phyloP scores from a whole-genome alignment of 2,329 filamentous ascomycete genomes.

The Fusarium sp. region DNA sequence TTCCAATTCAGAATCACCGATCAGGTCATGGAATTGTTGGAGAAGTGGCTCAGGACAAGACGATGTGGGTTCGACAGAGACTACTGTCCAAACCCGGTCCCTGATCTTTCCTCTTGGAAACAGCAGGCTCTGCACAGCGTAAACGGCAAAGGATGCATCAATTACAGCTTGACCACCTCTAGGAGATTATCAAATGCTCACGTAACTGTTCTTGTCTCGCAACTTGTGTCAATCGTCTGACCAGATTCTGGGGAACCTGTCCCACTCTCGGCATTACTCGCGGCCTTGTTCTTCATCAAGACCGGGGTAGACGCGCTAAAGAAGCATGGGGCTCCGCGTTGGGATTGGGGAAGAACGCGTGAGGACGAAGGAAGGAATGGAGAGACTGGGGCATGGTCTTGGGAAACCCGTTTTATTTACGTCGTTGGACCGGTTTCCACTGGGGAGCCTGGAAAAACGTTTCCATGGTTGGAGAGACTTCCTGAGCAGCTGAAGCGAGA shows the following conservation, averaged over 20 bases:
- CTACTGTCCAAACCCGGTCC: background rate
- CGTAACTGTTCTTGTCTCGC: background rate
- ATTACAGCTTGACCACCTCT: background rate
- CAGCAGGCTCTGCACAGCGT: background rate
- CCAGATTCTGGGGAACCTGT: background rate
- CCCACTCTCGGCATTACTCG: slow-evolving; percentile 3
- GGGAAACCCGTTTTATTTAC: background rate
- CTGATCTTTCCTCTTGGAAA: background rate
- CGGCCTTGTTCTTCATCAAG: background rate
- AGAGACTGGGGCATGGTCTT: background rate
- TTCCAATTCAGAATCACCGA: background rate
- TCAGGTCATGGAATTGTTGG: background rate
- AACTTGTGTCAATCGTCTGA: slow-evolving; percentile 2
- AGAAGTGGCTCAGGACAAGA: background rate
- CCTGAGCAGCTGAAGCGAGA: background rate
- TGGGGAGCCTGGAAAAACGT: background rate
- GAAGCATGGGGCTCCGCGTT: background rate
- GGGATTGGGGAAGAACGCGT: background rate
- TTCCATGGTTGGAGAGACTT: background rate
- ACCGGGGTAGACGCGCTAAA: slow-evolving; percentile 1
- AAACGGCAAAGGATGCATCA: background rate
- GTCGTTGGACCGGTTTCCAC: background rate
- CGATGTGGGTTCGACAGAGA: background rate
- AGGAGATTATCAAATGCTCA: background rate
- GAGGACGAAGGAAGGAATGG: background rate